Conservation (phyloP, 192 early-diverging fungal genomes). For the Coemansia sp. region DNA sequence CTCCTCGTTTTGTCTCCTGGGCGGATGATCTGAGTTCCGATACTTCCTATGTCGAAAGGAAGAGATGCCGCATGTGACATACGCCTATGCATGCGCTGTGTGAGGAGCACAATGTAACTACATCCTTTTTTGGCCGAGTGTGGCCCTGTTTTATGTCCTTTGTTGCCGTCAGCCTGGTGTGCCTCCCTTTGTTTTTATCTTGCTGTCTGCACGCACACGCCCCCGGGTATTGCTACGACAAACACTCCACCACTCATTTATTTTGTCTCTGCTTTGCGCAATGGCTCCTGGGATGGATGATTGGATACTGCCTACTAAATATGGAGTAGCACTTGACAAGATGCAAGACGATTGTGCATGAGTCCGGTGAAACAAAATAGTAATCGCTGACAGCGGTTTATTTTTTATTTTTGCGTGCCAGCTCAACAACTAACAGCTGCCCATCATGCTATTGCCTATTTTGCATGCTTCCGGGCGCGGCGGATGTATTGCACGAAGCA, state of each 20-base stretch:
- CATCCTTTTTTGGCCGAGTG: background rate
- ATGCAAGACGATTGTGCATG: background rate
- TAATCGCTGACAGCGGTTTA: background rate
- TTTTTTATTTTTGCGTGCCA: background rate
- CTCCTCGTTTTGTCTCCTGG: background rate
- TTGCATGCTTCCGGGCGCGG: background rate
- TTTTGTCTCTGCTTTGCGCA: background rate
- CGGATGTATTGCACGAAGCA: background rate
- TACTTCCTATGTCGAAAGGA: background rate
- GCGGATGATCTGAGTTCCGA: background rate
- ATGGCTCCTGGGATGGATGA: background rate
- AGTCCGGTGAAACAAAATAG: background rate
- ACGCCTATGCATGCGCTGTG: background rate
- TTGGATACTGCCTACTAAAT: background rate
- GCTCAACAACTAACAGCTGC: background rate
- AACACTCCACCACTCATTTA: background rate
- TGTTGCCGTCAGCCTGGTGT: background rate
- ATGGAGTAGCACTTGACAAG: background rate
- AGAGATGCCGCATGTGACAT: background rate
- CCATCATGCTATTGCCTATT: background rate
- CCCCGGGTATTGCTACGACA: background rate
- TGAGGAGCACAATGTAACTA: background rate
- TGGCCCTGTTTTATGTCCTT: background rate
- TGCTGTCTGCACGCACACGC: background rate
- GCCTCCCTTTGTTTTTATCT: background rate